Conservation (phyloP, 805 yeast species). For the Starmerella bacillaris region DNA sequence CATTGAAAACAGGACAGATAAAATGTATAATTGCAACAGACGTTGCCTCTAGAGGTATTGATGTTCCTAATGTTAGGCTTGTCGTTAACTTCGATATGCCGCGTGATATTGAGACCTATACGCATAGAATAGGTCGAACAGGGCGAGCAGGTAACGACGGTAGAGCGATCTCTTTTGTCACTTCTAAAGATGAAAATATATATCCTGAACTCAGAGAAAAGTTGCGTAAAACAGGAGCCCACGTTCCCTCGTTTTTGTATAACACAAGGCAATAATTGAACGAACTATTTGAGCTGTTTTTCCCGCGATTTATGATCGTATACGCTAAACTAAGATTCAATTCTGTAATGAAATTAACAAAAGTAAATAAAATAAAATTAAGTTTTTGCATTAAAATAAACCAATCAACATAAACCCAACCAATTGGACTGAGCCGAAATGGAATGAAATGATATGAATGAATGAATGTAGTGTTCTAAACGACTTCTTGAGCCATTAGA, state of each 20-base stretch:
- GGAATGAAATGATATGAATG: too few species aligned
- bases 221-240: slow-evolving; percentile 5
- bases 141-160: slow-evolving; percentile 87
- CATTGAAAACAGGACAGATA: slow-evolving; percentile 37
- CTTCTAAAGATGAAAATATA: slow-evolving; percentile 7
- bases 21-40: slow-evolving; percentile 77
- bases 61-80: slow-evolving; percentile 67
- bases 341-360: slow-evolving; percentile 77
- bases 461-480: too few species aligned
- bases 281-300: too few species aligned
- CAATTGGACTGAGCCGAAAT: too few species aligned
- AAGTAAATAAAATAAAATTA: slow-evolving; percentile 62
- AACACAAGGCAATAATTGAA: too few species aligned
- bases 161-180: slow-evolving; percentile 50
- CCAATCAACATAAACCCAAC: too few species aligned
- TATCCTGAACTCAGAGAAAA: slow-evolving; percentile 9
- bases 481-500: too few species aligned
- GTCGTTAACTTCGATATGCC: slow-evolving; percentile 82
- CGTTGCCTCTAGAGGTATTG: slow-evolving; percentile 91
- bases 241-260: slow-evolving; percentile 1
- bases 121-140: slow-evolving; percentile 90
- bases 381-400: too few species aligned
- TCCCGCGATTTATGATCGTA: slow-evolving; percentile 2
- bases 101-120: slow-evolving; percentile 57
- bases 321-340: slow-evolving; percentile 55